These are phyloP conservation scores for Saccharomyces pastorianus DNA, from an alignment of 1,139 yeast genomes.

Conservation along the genomic window DNA sequence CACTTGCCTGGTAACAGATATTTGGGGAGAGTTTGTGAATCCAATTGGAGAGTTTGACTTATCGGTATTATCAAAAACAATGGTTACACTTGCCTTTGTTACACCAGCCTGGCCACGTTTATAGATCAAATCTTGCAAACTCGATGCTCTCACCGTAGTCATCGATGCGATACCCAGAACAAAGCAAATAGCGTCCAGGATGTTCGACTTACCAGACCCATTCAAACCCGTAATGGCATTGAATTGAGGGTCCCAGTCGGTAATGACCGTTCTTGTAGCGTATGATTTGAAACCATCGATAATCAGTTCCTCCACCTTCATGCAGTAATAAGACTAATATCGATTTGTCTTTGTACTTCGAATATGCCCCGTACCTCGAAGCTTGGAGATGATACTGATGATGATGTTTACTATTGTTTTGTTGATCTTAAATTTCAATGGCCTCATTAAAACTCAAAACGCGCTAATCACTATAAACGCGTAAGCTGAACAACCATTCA, in stretches of 20 bases:
- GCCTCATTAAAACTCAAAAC: background rate
- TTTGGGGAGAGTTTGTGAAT: constrained; percentile 68
- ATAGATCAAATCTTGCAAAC: constrained; percentile 86
- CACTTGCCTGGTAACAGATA: constrained; percentile 88
- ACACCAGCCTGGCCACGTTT: constrained; percentile 98
- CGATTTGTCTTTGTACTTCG: background rate
- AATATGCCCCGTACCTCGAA: background rate
- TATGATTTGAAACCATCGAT: constrained; percentile 97
- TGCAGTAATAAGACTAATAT: constrained; percentile 23
- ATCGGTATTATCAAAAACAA: constrained; percentile 84
- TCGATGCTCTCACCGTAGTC: constrained; percentile 89
- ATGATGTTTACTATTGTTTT: background rate
- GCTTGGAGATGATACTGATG: background rate
- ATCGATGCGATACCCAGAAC: constrained; percentile 95
- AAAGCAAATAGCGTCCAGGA: constrained; percentile 92
- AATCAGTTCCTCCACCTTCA: constrained; percentile 92
- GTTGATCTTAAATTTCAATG: background rate
- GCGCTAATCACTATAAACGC: background rate
- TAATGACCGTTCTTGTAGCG: constrained; percentile 91
- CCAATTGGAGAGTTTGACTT: constrained; percentile 76
- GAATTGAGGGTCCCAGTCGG: constrained; percentile 93
- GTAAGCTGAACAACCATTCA: background rate
- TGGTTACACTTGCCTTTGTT: constrained; percentile 92
- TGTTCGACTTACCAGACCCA: constrained; percentile 95
- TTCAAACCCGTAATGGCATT: constrained; percentile 96